Conservation (phyloP, 495 filamentous ascomycete species). For the Xylaria intraflava region DNA sequence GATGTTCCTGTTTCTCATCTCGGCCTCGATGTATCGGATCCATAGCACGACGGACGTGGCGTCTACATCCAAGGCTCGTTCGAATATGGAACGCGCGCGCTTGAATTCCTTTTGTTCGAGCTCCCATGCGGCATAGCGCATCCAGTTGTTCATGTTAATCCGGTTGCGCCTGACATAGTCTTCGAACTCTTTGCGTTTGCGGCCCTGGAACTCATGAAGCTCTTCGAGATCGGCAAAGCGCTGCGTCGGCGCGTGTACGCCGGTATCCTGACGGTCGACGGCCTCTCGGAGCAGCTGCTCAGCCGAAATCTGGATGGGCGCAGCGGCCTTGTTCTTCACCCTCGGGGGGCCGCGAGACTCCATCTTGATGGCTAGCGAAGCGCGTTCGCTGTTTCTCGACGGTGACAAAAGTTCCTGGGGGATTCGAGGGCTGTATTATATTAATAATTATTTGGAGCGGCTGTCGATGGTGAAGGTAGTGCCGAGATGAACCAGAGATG, state of each 20-base stretch:
- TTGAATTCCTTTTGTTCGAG: slow-evolving; percentile 97
- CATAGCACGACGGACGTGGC: slow-evolving; percentile 74
- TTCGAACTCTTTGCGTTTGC: slow-evolving; percentile 94
- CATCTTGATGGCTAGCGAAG: slow-evolving; percentile 47
- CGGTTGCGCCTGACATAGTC: slow-evolving; percentile 94
- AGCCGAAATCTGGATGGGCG: slow-evolving; percentile 82
- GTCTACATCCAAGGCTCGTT: slow-evolving; percentile 89
- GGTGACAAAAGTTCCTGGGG: not conserved
- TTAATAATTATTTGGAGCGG: not conserved
- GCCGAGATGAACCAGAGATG: not conserved
- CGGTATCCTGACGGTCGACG: slow-evolving; percentile 91
- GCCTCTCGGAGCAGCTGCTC: slow-evolving; percentile 97
- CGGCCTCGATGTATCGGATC: slow-evolving; percentile 89
- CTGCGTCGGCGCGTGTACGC: slow-evolving; percentile 83
- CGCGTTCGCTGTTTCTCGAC: not conserved
- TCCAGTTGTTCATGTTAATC: slow-evolving; percentile 98
- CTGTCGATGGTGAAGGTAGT: not conserved
- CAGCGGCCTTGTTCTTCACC: slow-evolving; percentile 96
- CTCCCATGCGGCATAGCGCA: slow-evolving; percentile 96
- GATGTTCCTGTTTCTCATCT: slow-evolving; percentile 96
- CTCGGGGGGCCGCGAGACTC: slow-evolving; percentile 90
- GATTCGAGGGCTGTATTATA: not conserved
- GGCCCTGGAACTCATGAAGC: slow-evolving; percentile 92
- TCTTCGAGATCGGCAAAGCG: slow-evolving; percentile 95
- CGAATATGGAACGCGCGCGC: slow-evolving; percentile 93